These are phyloP conservation scores for Fusarium nygamai DNA, from an alignment of 2,329 filamentous ascomycete genomes.

Conservation along the genomic window DNA sequence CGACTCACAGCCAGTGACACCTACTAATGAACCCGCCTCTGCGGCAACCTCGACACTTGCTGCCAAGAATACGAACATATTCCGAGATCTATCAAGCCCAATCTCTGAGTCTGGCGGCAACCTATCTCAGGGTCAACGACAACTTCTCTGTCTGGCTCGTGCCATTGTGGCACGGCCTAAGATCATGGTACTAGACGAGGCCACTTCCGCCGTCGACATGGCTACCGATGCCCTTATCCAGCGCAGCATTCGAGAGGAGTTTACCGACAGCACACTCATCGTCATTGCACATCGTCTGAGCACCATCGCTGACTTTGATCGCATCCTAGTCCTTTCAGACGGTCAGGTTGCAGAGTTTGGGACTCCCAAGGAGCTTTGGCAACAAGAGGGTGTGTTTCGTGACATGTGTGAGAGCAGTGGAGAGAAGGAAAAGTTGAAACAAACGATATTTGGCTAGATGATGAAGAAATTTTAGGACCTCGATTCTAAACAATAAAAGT, in stretches of 20 bases:
- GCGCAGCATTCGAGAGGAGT: conserved; percentile 76
- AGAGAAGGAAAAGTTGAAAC: conserved; percentile 63
- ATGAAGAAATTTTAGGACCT: not conserved
- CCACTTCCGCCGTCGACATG: conserved; percentile 83
- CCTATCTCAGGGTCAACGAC: conserved; percentile 79
- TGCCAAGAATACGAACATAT: conserved; percentile 70
- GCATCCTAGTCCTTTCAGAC: conserved; percentile 76
- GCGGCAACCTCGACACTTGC: conserved; percentile 46
- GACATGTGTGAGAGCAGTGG: conserved; percentile 72
- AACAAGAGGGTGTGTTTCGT: conserved; percentile 64
- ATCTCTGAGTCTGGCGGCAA: conserved; percentile 79
- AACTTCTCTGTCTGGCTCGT: conserved; percentile 78
- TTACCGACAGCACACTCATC: conserved; percentile 73
- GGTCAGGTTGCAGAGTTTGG: conserved; percentile 76
- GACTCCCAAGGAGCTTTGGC: conserved; percentile 69
- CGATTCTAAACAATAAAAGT: not conserved
- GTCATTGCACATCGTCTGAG: conserved; percentile 81
- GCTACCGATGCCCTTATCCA: conserved; percentile 79
- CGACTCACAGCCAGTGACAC: conserved; percentile 53
- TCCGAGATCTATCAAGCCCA: conserved; percentile 68
- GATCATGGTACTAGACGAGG: conserved; percentile 84
- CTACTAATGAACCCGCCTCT: conserved; percentile 51
- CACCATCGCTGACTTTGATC: conserved; percentile 81
- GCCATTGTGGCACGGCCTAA: conserved; percentile 77
- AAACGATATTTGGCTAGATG: conserved; percentile 53